Base-by-base conservation (phyloP, 2,329 filamentous ascomycete species). In the Gremmenia infestans region DNA sequence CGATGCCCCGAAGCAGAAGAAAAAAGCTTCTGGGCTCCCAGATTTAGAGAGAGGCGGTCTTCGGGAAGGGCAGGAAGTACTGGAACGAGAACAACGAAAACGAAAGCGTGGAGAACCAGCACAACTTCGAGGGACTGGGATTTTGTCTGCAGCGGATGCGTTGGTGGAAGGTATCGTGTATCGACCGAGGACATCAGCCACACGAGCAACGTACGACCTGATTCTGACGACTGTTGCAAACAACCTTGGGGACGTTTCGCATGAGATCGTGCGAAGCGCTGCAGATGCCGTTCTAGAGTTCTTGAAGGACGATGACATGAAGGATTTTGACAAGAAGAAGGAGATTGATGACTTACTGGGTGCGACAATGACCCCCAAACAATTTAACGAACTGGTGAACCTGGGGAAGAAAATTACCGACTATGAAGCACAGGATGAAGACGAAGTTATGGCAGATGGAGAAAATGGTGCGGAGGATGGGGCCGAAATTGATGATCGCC, bases 401-500 rank as follows among this genome's bases (percentile, higher is more conserved):
- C 77, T 99, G 45, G 91, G 92, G 62, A 99, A 99, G 78, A 99
- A 99, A 75, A 96, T 99, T 61, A 99, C 94, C 50, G 94, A 99
- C 72, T 99, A 97, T 72, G 89, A 97, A 72, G 89, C 89, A 40
- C 91, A 97, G 70, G 93, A 97, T 62, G 94, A 97, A 35, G 92
- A 97, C 60, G 93, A 96, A 63, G 86, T 91, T 56, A 89, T 91
- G 78, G 87, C 83, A 32, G 85, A 87, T 66, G 87, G 82, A 56
- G 80, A 83, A 28, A 81, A 78, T 22, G 82, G 78, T 17, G 89
- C 81, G 54, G 84, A 83, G 59, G 81, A 86, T 47, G 87, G 83
- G 52, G 87, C 82, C 32, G 92, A 97, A 70, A 83, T 97, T 50
- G 94, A 97, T 67, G 92, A 97, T 66, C 86, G 91, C 50, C 91